Base-by-base conservation (phyloP, 2,329 filamentous ascomycete species). In the Fonsecaea pugnacius region DNA sequence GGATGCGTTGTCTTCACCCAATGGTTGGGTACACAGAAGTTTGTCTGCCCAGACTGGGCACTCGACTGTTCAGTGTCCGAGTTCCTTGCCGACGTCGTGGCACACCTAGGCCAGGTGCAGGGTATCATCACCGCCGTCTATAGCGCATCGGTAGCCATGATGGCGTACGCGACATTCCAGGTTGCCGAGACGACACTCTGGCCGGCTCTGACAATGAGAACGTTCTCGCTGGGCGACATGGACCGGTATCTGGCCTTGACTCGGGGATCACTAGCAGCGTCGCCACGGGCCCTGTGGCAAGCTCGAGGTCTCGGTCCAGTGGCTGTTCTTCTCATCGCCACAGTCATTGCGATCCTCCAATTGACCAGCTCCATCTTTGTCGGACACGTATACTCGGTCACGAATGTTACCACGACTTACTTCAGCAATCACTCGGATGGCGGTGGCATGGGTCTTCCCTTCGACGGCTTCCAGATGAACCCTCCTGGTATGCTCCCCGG, bases 391-490 rank as follows among this genome's bases (percentile, higher is more conserved):
- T 52, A 52, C 50, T 52, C 50, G 27, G 7, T 9, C 5, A 52
- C 50, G 21, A 52, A 52, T 14, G 50, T 52, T 14, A 52, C 50
- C 50, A 52, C 50, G 50, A 52, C 32, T 32, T 52, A 52, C 50
- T 33, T 16, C 32, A 52, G 50, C 50, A 52, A 52, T 21, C 50
- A 52, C 16, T 52, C 50, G 21, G 32, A 18, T 32, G 50, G 50
- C 16, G 50, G 50, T 12, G 50, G 50, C 32, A 52, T 52, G 50
- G 50, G 50, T 32, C 50, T 52, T 24, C 8, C 50, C 24, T 52
- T 52, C n/a, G 50, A 52, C 12, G 32, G 32, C 4, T 52, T 32
- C 32, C 50, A 52, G 50, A 52, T 52, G 50, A 52, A 52, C 50
- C 50, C 50, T 6, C 50, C 50, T 2, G 50, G 50, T 4, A 32